Evolutionary conservation across 192 early-diverging fungal genomes (phyloP), one percentile per base, ranked within the genome.

Genomic region (Martensiomyces pterosporus): DNA sequence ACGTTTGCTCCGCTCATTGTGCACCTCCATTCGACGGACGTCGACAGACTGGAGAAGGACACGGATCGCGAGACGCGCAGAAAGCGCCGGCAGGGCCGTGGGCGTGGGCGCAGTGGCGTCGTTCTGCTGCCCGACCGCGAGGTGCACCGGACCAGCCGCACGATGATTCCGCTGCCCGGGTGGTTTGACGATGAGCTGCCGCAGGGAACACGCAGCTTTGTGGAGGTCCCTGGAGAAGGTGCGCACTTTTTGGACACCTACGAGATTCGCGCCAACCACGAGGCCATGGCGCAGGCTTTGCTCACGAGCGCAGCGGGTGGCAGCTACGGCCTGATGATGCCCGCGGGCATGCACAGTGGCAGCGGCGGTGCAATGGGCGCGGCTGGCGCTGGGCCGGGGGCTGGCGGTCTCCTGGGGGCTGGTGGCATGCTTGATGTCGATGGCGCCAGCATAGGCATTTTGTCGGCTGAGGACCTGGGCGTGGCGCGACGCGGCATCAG

Each of bases 21-120:
- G 15, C 80, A 89, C 44, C 45, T 87, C 38, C 76, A 82, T 3
- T 79, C 83, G 26, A 76, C 77, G 2, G 86, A 88, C 48, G 79
- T 91, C 19, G 87, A 91, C 50, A 84, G 89, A 24, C 79, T 88
- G 49, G 91, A 92, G 51, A 82, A 82, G 61, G 91, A 95, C 49
- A 72, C 83, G 2, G 86, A 91, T 43, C 73, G 91, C 43, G 91
- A 93, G 42, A 70, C 79, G 17, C 80, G 92, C 25, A 84, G 92
- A 24, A 94, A 93, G 61, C 78, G 91, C 36, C 72, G 92, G 12
- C 89, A 92, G 62, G 87, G 82, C 17, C 75, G 88, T 23, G 85
- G 89, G 12, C 70, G 85, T 34, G 54, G 59, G 22, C 40, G 29
- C 13, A 27, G 24, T 23, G 43, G 27, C 12, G 38, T 32, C 6